These are phyloP conservation scores for Mycosphaerella sp. DNA, from an alignment of 2,329 filamentous ascomycete species.

Conservation along the genomic window DNA sequence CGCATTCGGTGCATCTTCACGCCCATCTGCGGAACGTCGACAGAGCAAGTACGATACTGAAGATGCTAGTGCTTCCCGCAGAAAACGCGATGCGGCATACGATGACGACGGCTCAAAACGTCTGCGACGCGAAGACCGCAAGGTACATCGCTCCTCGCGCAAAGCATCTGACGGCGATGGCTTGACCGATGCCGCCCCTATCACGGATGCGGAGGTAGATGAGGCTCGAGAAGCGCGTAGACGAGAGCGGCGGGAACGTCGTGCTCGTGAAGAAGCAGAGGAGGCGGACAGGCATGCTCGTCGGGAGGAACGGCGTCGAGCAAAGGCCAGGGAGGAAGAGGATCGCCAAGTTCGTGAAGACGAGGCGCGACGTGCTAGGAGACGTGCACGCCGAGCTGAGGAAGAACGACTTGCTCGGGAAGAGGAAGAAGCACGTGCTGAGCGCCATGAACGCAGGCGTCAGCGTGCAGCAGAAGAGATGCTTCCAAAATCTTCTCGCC, in stretches of 20 bases:
- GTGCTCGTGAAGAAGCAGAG: constrained; percentile 38
- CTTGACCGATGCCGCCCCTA: constrained; percentile 24
- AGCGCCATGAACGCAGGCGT: constrained; percentile 29
- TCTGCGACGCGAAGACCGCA: constrained; percentile 35
- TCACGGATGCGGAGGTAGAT: constrained; percentile 30
- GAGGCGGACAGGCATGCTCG: constrained; percentile 29
- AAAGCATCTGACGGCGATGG: constrained; percentile 30
- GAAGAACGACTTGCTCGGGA: constrained; percentile 29
- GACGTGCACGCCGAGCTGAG: constrained; percentile 27
- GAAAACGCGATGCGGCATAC: constrained; percentile 31
- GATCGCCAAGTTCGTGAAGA: constrained; percentile 28
- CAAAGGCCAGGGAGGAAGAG: constrained; percentile 28
- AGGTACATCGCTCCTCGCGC: constrained; percentile 30
- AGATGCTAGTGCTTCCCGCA: constrained; percentile 29
- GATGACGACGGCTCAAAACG: constrained; percentile 34
- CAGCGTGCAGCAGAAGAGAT: constrained; percentile 22
- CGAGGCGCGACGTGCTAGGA: constrained; percentile 28
- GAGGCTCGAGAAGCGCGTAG: constrained; percentile 30
- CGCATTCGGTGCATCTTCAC: constrained; percentile 30
- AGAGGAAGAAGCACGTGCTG: constrained; percentile 28
- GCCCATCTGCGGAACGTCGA: constrained; percentile 26
- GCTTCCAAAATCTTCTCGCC: constrained; percentile 17
- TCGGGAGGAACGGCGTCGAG: constrained; percentile 25
- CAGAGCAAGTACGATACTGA: constrained; percentile 33
- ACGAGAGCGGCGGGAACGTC: constrained; percentile 33